These are phyloP conservation scores for Theobroma grandiflorum DNA, from an alignment of 441 rosid species.

Conservation along the genomic window DNA sequence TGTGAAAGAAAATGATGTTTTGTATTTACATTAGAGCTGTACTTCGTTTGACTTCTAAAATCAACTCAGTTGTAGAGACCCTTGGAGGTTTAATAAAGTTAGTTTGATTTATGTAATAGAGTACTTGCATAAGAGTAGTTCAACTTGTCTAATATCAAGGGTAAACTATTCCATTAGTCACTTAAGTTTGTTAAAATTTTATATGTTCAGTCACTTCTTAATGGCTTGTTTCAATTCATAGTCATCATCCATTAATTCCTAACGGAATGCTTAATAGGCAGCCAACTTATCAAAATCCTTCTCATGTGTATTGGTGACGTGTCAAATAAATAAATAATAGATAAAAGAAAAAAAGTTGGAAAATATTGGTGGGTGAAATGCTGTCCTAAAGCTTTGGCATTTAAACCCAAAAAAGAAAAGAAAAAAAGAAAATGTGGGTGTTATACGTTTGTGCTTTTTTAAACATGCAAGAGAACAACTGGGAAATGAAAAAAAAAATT, in stretches of 20 bases:
- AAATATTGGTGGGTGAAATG: too few relatives aligned
- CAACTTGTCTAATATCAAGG: background rate
- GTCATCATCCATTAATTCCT: background rate
- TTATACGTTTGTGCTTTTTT: background rate
- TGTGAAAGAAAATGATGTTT: background rate
- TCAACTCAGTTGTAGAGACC: background rate
- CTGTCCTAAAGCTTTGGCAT: too few relatives aligned
- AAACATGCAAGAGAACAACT: background rate
- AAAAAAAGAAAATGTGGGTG: background rate
- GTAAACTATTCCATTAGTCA: background rate
- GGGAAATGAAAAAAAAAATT: background rate
- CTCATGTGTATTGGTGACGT: background rate
- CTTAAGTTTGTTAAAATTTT: background rate
- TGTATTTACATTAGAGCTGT: background rate
- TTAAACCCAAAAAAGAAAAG: background rate
- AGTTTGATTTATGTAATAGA: background rate
- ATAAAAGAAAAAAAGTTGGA: background rate
- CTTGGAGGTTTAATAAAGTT: background rate
- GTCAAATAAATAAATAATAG: background rate
- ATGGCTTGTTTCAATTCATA: background rate
- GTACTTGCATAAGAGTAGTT: background rate
- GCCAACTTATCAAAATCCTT: background rate
- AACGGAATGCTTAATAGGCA: background rate
- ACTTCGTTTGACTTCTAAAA: background rate
- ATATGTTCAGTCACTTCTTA: background rate